Percentiles rank a stretch among this genome's conserved stretches.
phyloP scores from a whole-genome alignment of 2,329 filamentous ascomycete genomes.

The Allantophomopsis cytisporea region DNA sequence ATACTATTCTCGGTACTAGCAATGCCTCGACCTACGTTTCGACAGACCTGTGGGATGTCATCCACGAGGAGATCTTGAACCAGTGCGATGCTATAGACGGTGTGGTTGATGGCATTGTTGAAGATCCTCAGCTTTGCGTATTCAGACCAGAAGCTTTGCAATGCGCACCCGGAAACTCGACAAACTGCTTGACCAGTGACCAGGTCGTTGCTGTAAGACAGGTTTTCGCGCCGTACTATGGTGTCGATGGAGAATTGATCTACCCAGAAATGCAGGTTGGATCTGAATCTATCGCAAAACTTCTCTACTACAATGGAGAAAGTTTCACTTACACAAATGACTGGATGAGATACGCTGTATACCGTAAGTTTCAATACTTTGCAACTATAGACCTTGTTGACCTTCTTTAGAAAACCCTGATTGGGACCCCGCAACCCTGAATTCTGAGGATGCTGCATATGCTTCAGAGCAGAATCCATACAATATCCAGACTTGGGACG shows the following conservation, averaged over 20 bases:
- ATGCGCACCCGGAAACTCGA: slow-evolving; percentile 10
- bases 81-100: slow-evolving; percentile 25
- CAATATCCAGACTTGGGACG: slow-evolving; percentile 10
- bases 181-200: slow-evolving; percentile 7
- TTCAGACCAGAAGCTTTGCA: slow-evolving; percentile 14
- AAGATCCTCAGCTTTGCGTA: slow-evolving; percentile 21
- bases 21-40: slow-evolving; percentile 17
- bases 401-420: slow-evolving; percentile 13
- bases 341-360: slow-evolving; percentile 33
- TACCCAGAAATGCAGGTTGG: slow-evolving; percentile 4
- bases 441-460: slow-evolving; percentile 20
- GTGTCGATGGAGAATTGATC: slow-evolving; percentile 5
- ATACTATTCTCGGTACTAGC: slow-evolving; percentile 6
- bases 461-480: slow-evolving; percentile 12
- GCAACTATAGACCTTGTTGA: neutral
- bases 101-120: slow-evolving; percentile 22
- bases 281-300: slow-evolving; percentile 12
- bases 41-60: neutral
- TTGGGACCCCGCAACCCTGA: slow-evolving; percentile 24
- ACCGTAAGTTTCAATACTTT: slow-evolving; percentile 10
- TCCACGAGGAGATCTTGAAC: slow-evolving; percentile 15
- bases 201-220: slow-evolving; percentile 8
- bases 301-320: slow-evolving; percentile 12
- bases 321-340: slow-evolving; percentile 28
- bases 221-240: slow-evolving; percentile 7